Percentiles rank a stretch among this genome's conserved stretches.
Evolutionary conservation across 1,139 yeast species (phyloP).

Genomic region (Debaryomyces singareniensis): DNA sequence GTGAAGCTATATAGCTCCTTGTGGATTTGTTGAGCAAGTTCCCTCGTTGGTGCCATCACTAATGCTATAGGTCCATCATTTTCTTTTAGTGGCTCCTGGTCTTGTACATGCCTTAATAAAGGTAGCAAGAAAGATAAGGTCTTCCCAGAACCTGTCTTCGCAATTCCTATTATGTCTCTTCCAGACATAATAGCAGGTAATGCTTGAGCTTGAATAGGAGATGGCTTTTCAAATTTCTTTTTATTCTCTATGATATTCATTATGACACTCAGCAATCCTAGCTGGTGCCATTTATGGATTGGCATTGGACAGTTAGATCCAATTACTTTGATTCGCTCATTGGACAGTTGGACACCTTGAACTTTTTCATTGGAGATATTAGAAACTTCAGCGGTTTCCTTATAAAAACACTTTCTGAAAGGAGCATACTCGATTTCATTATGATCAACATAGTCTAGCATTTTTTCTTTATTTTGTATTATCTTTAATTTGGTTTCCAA

Average conservation of each 20-base stretch:
- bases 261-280: slow-evolving; percentile 64
- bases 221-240: slow-evolving; percentile 58
- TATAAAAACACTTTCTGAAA: slow-evolving; percentile 60
- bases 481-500: slow-evolving; percentile 22
- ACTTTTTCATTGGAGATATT: slow-evolving; percentile 47
- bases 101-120: slow-evolving; percentile 72
- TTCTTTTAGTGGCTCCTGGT: slow-evolving; percentile 50
- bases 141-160: slow-evolving; percentile 96
- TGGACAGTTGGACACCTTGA: slow-evolving; percentile 42
- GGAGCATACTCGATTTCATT: slow-evolving; percentile 40
- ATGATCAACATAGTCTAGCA: slow-evolving; percentile 37
- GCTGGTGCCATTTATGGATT: slow-evolving; percentile 69
- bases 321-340: slow-evolving; percentile 59
- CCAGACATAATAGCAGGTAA: slow-evolving; percentile 90
- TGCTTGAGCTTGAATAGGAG: slow-evolving; percentile 89
- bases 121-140: slow-evolving; percentile 87
- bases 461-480: slow-evolving; percentile 30
- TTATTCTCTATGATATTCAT: slow-evolving; percentile 44
- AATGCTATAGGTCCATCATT: slow-evolving; percentile 75
- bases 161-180: slow-evolving; percentile 85
- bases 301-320: slow-evolving; percentile 64
- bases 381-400: slow-evolving; percentile 53
- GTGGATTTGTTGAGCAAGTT: slow-evolving; percentile 78
- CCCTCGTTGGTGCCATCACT: slow-evolving; percentile 88
- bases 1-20: slow-evolving; percentile 62